Conservation (phyloP, 2,329 filamentous ascomycete genomes). For the Chaetomiaceae sp. region DNA sequence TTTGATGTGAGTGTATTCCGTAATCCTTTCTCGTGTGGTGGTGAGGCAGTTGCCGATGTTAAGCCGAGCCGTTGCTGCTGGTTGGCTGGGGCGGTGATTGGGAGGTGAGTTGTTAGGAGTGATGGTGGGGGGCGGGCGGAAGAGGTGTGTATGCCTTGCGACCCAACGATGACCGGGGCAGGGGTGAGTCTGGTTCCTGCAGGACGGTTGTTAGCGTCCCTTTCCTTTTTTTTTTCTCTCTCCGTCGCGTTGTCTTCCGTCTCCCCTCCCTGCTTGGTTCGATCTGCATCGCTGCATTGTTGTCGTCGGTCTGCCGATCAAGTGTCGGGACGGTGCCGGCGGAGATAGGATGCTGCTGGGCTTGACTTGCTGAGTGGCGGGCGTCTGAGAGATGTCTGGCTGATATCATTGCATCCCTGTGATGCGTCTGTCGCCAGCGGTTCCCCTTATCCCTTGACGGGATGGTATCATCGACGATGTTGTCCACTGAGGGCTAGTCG, state of each 20-base stretch:
- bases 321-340: not conserved
- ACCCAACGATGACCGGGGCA: conserved; percentile 5
- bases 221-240: not conserved
- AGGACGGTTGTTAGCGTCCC: not conserved
- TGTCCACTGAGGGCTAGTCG: not conserved
- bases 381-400: no score
- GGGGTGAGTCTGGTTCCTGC: conserved; percentile 10
- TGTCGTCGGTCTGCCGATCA: no score
- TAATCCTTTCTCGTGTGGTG: not conserved
- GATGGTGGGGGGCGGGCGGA: no score
- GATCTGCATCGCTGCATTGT: conserved; percentile 7
- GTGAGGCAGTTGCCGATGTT: not conserved
- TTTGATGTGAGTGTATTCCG: not conserved
- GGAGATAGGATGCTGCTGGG: not conserved
- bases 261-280: no score
- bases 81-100: no score
- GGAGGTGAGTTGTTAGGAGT: no score
- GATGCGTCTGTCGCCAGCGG: no score
- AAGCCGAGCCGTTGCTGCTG: not conserved
- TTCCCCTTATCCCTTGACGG: no score
- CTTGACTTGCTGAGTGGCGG: no score
- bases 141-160: not conserved
- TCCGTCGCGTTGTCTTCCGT: no score
- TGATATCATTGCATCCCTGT: no score
- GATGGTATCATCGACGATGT: no score